Base-by-base conservation (phyloP, 768 basidiomycete genomes). In the Strobilomyces dryophilus region DNA sequence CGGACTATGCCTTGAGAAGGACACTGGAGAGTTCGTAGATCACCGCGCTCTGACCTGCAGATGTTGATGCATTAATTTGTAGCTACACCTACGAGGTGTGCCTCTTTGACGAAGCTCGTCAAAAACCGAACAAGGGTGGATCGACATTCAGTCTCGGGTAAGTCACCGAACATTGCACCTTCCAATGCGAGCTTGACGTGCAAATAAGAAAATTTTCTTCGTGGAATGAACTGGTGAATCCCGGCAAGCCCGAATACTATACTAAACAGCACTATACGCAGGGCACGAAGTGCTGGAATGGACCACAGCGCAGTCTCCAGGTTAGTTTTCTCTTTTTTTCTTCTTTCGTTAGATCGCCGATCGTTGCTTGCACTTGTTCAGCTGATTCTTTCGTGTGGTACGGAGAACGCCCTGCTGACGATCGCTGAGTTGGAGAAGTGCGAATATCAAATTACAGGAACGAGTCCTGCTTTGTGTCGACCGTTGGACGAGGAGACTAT, bases 81-180 rank as follows among this genome's bases (percentile, higher is more conserved):
- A 97, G 94, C 57, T 98, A 98, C 69, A 91, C 85, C 7, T 99
- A 99, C 66, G 89, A 94, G 66, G 77, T 98, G 8, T 98, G 95
- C 72, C 77, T 97, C 60, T 98, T 99, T 61, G 80, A 85, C 4
- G 84, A 89, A 61, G 92, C 89, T 2, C 87, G 77, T 49, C 97
- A 99, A 70, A 95, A 87, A 70, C 86, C 90, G 9, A 87, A 87
- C 64, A 80, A 85, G 47, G 91, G 92, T 45, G 88, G 91, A 17
- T 73, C 76, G 34, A 75, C 79, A 12, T 79, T 84, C 75, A 86
- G 85, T 65, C 84, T 98, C 17, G 95, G 95, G 94, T 95, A 53
- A 58, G 84, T 73, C 10, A 21, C 34, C 44, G n/a, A n/a, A 24
- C 31, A 47, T 2, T 29, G 42, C 21, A 20, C 15, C 35, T 21